A percentile compares a stretch with the other conserved stretches of the same genome.
Evolutionary conservation across 2,329 filamentous ascomycete species (phyloP).

Genomic region (Fusarium musae): DNA sequence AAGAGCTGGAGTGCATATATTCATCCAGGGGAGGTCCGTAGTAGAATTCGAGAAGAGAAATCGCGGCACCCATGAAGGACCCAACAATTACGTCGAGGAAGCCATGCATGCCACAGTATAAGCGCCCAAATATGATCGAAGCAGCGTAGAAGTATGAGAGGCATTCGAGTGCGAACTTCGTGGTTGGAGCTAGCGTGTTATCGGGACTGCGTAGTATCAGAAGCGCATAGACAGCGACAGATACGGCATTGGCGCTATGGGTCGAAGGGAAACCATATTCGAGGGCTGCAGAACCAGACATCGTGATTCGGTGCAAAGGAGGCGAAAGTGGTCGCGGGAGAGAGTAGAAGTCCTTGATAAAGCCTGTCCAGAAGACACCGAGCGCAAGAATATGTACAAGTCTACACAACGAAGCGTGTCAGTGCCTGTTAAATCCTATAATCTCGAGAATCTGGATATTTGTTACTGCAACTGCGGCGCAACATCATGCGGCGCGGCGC

Average conservation of each 20-base stretch:
- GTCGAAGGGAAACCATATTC: constrained; percentile 98
- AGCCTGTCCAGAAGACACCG: constrained; percentile 89
- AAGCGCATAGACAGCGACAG: constrained; percentile 87
- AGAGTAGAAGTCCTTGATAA: constrained; percentile 93
- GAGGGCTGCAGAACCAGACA: constrained; percentile 93
- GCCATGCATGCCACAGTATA: constrained; percentile 99
- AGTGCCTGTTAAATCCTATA: constrained; percentile 16
- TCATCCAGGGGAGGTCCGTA: constrained; percentile 72
- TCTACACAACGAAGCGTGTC: constrained; percentile 50
- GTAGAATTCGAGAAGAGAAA: constrained; percentile 69
- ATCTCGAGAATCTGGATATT: neutral
- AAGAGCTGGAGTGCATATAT: constrained; percentile 74
- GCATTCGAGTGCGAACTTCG: constrained; percentile 71
- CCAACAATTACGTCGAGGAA: constrained; percentile 91
- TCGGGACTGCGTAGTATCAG: constrained; percentile 74
- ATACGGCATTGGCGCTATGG: constrained; percentile 96
- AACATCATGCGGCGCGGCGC: constrained; percentile 17
- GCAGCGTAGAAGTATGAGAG: constrained; percentile 85
- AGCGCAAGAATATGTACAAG: constrained; percentile 80
- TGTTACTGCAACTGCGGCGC: neutral
- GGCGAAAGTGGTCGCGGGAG: constrained; percentile 92
- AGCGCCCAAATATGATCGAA: constrained; percentile 88
- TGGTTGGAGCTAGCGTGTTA: constrained; percentile 68
- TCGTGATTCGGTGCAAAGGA: constrained; percentile 92
- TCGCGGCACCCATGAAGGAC: constrained; percentile 76